Percentiles rank a stretch among this genome's conserved stretches.
Conservation (phyloP, 106 monocot genomes). For the Hemerocallis citrina region DNA sequence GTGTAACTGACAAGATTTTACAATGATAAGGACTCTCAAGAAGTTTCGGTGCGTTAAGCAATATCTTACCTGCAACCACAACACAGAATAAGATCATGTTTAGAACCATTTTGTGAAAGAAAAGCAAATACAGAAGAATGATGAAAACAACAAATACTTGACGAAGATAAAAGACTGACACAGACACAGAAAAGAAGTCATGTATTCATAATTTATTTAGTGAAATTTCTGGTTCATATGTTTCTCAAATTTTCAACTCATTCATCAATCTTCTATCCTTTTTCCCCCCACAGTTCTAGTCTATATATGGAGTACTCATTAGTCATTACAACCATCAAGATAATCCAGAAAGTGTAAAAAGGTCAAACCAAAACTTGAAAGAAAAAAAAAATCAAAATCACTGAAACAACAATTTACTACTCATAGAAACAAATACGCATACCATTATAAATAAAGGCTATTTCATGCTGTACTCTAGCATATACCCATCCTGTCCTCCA, state of each 20-base stretch:
- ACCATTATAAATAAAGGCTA: conserved; percentile 74
- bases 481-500: conserved; percentile 80
- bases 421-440: conserved; percentile 2
- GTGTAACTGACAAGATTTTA: conserved; percentile 42
- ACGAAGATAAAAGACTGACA: no score
- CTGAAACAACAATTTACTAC: not conserved
- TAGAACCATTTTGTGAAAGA: not conserved
- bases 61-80: conserved; percentile 40
- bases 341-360: no score
- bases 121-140: not conserved
- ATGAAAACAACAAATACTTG: conserved; percentile 1
- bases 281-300: no score
- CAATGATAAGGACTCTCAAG: conserved; percentile 16
- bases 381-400: not conserved
- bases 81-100: not conserved
- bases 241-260: no score
- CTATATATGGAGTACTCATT: no score
- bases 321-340: no score
- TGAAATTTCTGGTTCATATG: no score
- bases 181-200: no score
- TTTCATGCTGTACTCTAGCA: conserved; percentile 45
- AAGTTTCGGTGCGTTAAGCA: conserved; percentile 38
- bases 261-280: no score
- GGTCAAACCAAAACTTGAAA: not conserved
- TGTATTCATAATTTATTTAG: no score